These are phyloP conservation scores for Beauveria medogensis DNA, from an alignment of 2,329 filamentous ascomycete genomes.

Conservation along the genomic window DNA sequence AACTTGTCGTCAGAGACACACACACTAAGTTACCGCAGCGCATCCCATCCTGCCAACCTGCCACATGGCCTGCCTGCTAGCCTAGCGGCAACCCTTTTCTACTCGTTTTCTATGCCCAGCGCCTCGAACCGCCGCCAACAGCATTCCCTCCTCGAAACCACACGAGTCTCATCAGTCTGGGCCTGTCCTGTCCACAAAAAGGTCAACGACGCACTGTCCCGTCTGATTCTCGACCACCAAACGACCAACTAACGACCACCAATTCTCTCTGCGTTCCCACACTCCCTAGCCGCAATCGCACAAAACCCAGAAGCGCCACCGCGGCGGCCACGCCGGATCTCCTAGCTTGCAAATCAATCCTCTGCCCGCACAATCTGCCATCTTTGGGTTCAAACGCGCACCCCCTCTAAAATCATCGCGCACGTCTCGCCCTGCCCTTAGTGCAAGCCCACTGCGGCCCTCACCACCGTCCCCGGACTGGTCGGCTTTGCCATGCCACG, in stretches of 20 bases:
- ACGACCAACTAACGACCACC: neutral
- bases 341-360: neutral
- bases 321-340: slow-evolving; percentile 5
- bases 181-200: neutral
- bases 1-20: neutral
- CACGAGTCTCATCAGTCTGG: neutral
- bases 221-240: neutral
- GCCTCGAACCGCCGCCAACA: neutral
- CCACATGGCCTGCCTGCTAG: neutral
- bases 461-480: neutral
- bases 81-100: neutral
- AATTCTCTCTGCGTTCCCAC: neutral
- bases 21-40: neutral
- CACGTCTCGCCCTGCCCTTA: neutral
- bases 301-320: neutral
- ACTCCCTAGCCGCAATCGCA: neutral
- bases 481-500: slow-evolving; percentile 6
- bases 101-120: neutral
- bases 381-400: neutral
- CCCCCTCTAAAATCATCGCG: neutral
- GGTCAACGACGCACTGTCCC: neutral
- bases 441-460: neutral
- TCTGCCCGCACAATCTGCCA: neutral
- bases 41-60: neutral
- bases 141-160: neutral